Evolutionary conservation across 495 filamentous ascomycete genomes (phyloP).

Genomic region (Hypoxylon intermedium): DNA sequence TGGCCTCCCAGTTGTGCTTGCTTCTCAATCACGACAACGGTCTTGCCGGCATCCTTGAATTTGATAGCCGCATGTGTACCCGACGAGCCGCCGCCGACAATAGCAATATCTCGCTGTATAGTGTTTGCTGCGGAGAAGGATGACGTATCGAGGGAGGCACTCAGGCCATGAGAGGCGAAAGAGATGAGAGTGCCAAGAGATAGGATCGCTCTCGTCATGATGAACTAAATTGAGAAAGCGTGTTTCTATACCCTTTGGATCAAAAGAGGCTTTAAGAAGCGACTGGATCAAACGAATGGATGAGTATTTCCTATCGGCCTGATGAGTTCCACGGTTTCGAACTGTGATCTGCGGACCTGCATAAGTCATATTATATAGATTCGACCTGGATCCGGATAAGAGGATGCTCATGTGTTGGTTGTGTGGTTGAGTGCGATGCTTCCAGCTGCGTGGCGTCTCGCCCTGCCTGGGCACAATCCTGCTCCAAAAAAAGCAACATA

Average conservation of each 20-base stretch:
- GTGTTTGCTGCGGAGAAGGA: not conserved
- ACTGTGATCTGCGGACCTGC: too few species aligned
- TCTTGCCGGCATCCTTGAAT: slow-evolving; percentile 48
- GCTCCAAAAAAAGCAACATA: too few species aligned
- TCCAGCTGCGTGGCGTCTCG: too few species aligned
- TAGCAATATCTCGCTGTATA: slow-evolving; percentile 48
- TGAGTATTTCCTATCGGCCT: not conserved
- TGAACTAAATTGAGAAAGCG: not conserved
- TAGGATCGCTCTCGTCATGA: not conserved
- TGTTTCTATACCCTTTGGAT: not conserved
- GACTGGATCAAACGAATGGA: not conserved
- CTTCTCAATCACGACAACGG: slow-evolving; percentile 53
- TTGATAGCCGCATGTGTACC: slow-evolving; percentile 57
- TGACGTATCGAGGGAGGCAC: not conserved
- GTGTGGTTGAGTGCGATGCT: too few species aligned
- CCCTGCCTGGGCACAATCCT: too few species aligned
- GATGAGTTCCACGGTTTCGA: too few species aligned
- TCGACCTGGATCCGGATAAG: too few species aligned
- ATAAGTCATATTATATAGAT: too few species aligned
- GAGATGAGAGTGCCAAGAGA: not conserved
- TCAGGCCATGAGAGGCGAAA: not conserved
- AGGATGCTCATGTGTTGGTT: too few species aligned
- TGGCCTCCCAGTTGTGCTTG: slow-evolving; percentile 50
- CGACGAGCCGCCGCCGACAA: slow-evolving; percentile 57
- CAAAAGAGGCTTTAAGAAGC: too few species aligned